These are phyloP conservation scores for Calocera viscosa DNA, from an alignment of 768 basidiomycete species.

Conservation along the genomic window DNA sequence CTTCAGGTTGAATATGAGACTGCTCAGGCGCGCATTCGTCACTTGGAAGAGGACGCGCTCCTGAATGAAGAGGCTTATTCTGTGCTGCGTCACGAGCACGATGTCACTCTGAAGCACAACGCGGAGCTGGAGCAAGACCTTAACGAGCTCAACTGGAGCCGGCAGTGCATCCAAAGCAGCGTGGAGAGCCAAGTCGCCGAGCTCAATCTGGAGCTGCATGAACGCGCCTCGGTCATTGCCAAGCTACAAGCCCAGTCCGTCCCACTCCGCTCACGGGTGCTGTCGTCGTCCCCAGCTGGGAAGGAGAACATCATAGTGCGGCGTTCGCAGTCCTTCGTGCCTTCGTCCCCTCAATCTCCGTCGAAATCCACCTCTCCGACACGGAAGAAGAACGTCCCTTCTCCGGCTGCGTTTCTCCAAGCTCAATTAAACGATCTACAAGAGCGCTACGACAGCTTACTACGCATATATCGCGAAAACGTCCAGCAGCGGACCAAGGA, in stretches of 20 bases:
- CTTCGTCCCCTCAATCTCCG: not conserved
- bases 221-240: not conserved
- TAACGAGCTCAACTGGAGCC: not conserved
- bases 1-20: not conserved
- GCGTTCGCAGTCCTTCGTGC: not conserved
- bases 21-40: not conserved
- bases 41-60: not conserved
- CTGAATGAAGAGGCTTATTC: not conserved
- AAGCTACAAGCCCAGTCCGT: not conserved
- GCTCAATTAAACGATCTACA: not conserved
- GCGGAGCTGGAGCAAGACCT: not conserved
- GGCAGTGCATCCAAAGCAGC: not conserved
- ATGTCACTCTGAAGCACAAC: not conserved
- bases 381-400: not conserved
- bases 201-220: not conserved
- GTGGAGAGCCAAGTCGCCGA: not conserved
- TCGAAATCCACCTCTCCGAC: not conserved
- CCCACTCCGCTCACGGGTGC: not conserved
- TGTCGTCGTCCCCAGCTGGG: not conserved
- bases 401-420: not conserved
- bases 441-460: conserved; percentile 2
- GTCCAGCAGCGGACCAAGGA: conserved; percentile 23
- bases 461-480: not conserved
- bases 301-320: not conserved
- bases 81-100: not conserved